Evolutionary conservation across 169 alveolate genomes (phyloP), one percentile per base, ranked within the genome.

Genomic region (Haemoproteus tartakovskyi): DNA sequence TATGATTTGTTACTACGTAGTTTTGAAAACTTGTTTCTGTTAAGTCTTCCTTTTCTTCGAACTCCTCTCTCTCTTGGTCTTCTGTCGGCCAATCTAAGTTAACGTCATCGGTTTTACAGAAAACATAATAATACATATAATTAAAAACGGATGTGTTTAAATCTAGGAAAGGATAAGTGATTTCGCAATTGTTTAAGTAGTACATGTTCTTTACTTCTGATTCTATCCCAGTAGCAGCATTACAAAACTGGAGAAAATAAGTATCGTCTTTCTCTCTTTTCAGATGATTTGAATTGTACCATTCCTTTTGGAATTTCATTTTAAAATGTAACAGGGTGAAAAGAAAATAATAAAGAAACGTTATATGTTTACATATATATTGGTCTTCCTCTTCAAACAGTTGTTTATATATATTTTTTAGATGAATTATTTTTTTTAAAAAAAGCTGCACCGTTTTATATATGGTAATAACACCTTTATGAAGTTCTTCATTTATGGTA

Each of bases 101-200:
- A n/a, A n/a, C n/a, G n/a, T n/a, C n/a, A n/a, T 57, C 50, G 6
- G 29, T 11, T 40, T 70, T 70, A 22, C 54, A 70, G 19, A 74
- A 56, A 22, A 74, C 78, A 21, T 22, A 36, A 52, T 74, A 74
- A 45, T 74, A 54, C 62, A 74, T 74, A 38, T 74, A 74, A 19
- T 57, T 74, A 37, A 74, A 74, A 18, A 74, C 26, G 61, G 38
- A 43, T 16, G 63, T 56, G 33, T 74, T 74, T 56, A 74, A 45
- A 74, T 74, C 46, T 74, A 74, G 12, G 57, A 74, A 74, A n/a
- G 74, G 84, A 48, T 74, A n/a, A n/a, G n/a, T n/a, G n/a, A 74
- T 26, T 46, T 54, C 43, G 37, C 27, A 60, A 59, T 24, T 22
- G 26, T 8, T 18, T 40, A 11, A 50, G 16, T 43, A 36, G n/a